Evolutionary conservation across 345 rosid species (phyloP).

Genomic region (Syzygium grande): DNA sequence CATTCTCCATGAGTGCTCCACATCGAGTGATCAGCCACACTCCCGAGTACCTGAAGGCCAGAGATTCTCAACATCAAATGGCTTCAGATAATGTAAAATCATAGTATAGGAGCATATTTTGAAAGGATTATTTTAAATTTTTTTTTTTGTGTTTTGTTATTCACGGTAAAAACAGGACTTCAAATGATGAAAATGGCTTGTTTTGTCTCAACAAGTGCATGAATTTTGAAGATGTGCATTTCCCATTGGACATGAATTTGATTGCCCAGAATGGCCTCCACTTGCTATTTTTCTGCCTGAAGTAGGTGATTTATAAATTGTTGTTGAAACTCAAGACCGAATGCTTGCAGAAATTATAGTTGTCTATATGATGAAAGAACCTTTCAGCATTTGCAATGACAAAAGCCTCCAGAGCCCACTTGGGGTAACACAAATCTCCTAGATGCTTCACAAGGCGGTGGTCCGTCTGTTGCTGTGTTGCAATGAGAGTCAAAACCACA

Average conservation of each 20-base stretch:
- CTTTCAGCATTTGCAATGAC: constrained; percentile 69
- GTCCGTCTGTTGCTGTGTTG: constrained; percentile 47
- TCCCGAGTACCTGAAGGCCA: constrained; percentile 58
- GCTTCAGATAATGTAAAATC: background rate
- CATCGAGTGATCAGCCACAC: constrained; percentile 92
- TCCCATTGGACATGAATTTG: background rate
- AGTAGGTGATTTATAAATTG: background rate
- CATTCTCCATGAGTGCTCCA: constrained; percentile 42
- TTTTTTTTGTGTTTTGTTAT: background rate
- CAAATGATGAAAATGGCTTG: background rate
- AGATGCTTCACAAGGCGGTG: constrained; percentile 31
- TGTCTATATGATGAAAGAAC: constrained; percentile 5
- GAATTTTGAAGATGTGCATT: background rate
- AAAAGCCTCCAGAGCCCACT: constrained; percentile 84
- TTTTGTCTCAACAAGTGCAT: background rate
- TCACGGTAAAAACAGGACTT: background rate
- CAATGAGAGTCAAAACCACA: constrained; percentile 69
- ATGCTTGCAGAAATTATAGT: background rate
- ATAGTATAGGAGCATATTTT: background rate
- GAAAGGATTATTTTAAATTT: background rate
- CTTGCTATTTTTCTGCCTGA: background rate
- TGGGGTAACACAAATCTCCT: constrained; percentile 58
- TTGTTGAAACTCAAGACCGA: background rate
- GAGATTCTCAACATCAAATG: background rate
- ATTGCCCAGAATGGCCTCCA: background rate